Percentiles rank a stretch among this genome's conserved stretches.
Conservation (phyloP, 805 yeast species). For the Kregervanrija pseudodelftensis region DNA sequence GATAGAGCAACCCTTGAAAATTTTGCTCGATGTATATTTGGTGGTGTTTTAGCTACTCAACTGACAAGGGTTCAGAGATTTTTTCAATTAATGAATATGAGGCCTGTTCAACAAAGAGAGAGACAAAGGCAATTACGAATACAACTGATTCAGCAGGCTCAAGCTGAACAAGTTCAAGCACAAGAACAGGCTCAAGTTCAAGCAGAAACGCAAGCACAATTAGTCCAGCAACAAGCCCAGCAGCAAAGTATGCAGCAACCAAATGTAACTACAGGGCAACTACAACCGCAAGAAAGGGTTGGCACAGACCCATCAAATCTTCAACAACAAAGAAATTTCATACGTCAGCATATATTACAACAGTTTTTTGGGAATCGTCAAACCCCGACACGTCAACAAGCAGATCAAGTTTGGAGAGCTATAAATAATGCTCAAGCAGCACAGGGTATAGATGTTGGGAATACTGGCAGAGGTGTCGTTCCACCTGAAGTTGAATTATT, state of each 20-base stretch:
- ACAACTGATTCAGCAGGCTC: slow-evolving; percentile 4
- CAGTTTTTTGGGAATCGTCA: background rate
- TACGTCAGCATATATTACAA: too few species aligned
- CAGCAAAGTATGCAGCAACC: slow-evolving; percentile 3
- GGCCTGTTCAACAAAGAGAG: slow-evolving; percentile 10
- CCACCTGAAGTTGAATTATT: too few species aligned
- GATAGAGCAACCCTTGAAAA: slow-evolving; percentile 18
- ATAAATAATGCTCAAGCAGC: too few species aligned
- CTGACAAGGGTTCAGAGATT: slow-evolving; percentile 26
- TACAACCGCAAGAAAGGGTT: background rate
- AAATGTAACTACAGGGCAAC: background rate
- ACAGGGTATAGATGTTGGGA: too few species aligned
- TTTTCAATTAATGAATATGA: slow-evolving; percentile 20
- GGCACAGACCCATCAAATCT: too few species aligned
- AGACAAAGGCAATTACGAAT: slow-evolving; percentile 5
- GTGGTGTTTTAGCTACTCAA: slow-evolving; percentile 23
- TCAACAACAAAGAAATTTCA: too few species aligned
- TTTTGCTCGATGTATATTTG: slow-evolving; percentile 26
- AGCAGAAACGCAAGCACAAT: too few species aligned
- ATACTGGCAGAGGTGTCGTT: too few species aligned
- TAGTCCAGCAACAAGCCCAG: slow-evolving; percentile 12
- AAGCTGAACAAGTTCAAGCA: slow-evolving; percentile 4
- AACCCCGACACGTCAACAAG: too few species aligned
- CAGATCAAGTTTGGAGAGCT: too few species aligned
- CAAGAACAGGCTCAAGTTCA: slow-evolving; percentile 9